Evolutionary conservation across 805 yeast genomes (phyloP).

Genomic region (Brettanomyces sp.): DNA sequence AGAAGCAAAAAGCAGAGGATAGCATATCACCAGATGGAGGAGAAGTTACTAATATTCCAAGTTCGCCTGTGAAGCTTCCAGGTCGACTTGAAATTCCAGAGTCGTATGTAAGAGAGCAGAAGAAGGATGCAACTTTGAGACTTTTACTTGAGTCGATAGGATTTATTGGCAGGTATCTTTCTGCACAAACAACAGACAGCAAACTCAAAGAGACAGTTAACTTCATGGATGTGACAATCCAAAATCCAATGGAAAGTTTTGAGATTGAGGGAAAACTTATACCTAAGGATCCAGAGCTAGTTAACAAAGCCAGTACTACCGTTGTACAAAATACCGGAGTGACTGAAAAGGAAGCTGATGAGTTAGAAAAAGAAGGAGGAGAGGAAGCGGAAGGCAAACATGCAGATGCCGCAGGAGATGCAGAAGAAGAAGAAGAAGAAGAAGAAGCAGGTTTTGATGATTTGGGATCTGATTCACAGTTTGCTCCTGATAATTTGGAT

Average conservation of each 20-base stretch:
- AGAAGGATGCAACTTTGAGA: slow-evolving; percentile 12
- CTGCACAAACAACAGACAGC: slow-evolving; percentile 3
- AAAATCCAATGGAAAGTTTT: slow-evolving; percentile 15
- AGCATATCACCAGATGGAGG: background rate
- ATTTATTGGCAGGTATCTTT: slow-evolving; percentile 8
- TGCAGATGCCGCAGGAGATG: slow-evolving; percentile 8
- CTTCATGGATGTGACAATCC: slow-evolving; percentile 11
- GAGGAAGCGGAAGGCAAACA: slow-evolving; percentile 2
- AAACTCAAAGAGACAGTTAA: slow-evolving; percentile 6
- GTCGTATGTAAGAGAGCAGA: slow-evolving; percentile 2
- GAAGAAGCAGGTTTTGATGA: slow-evolving; percentile 23
- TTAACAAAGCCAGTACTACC: background rate
- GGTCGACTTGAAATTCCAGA: slow-evolving; percentile 1
- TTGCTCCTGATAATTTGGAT: slow-evolving; percentile 29
- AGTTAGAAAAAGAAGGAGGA: slow-evolving; percentile 5
- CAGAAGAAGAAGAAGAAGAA: slow-evolving; percentile 5
- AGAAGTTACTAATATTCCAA: background rate
- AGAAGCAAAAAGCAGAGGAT: slow-evolving; percentile 1
- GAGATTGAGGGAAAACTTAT: slow-evolving; percentile 15
- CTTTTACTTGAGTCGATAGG: slow-evolving; percentile 16
- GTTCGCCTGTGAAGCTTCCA: background rate
- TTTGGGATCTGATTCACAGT: slow-evolving; percentile 29
- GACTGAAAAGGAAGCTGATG: slow-evolving; percentile 1
- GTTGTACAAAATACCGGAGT: slow-evolving; percentile 1
- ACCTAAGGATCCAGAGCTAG: slow-evolving; percentile 3